A percentile compares a stretch with the other conserved stretches of the same genome.
Evolutionary conservation across 176 grass and related monocot species (phyloP).

Genomic region (Olyra latifolia): DNA sequence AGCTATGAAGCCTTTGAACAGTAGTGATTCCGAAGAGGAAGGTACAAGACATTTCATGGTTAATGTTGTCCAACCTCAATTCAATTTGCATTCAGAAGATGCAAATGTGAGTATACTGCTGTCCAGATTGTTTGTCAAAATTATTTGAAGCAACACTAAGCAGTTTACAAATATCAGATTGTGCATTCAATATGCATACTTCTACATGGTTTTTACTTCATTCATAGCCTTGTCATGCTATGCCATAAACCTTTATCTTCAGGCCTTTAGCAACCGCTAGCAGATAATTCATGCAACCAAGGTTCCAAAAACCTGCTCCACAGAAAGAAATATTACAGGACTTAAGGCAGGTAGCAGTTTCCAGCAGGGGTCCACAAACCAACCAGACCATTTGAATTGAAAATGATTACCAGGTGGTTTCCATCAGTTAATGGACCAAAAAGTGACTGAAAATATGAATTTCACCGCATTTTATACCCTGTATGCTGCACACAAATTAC

Average conservation of each 20-base stretch:
- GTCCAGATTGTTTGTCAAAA: conserved; percentile 12
- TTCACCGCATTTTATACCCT: conserved; percentile 13
- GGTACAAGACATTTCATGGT: conserved; percentile 89
- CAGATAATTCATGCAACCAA: neutral
- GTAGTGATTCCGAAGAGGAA: conserved; percentile 70
- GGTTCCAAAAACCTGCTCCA: conserved; percentile 5
- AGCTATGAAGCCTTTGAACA: conserved; percentile 57
- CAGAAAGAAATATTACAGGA: neutral
- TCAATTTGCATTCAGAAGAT: conserved; percentile 99
- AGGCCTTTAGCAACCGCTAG: conserved; percentile 8
- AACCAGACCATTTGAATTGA: neutral
- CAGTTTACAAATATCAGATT: conserved; percentile 29
- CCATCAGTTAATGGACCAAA: neutral
- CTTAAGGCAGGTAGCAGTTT: neutral
- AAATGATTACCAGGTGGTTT: conserved; percentile 1
- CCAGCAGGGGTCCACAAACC: neutral
- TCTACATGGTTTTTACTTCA: conserved; percentile 3
- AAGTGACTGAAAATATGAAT: conserved; percentile 8
- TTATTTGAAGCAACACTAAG: conserved; percentile 22
- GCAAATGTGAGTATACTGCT: conserved; percentile 78
- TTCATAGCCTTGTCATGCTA: conserved; percentile 7
- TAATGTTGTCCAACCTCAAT: conserved; percentile 90
- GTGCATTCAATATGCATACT: neutral
- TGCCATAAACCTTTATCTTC: conserved; percentile 6
- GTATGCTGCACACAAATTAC: neutral